Base-by-base conservation (phyloP, 306 rosid species). In the Malus sylvestris region DNA sequence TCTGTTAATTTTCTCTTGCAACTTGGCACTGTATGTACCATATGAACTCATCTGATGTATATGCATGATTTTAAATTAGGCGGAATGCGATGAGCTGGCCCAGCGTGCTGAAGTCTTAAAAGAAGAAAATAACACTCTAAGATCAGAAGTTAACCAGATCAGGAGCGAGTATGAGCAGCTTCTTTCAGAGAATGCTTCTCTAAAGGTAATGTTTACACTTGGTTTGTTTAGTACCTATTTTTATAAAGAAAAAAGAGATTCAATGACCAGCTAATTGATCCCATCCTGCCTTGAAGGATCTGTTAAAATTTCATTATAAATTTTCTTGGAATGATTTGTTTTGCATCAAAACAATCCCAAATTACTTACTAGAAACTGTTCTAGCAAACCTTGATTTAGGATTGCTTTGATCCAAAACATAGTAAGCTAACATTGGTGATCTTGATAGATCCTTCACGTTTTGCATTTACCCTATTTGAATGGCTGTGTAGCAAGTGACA, bases 1-100 rank as follows among this genome's bases (percentile, higher is more conserved):
- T 40, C 22, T 76, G 67, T 83, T 71, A 70, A 61, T 80, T 35
- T 69, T 42, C 10, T 74, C 52, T 45, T 61, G 67, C 45, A 73
- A 71, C 79, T 75, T 53, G 72, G 80, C 59, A 55, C 59, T 83
- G 38, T 71, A 8, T 72, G 51, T 76, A 62, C 62, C 44, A 14
- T 75, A 45, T 70, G 59, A 71, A 42, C 74, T 57, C 57, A 60
- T 53, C 29, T 25, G 60, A 75, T 60, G 64, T 78, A 13, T 67
- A 9, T 77, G 46, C 51, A 25, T 76, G 55, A 70, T 80, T 71
- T 80, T 83, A 75, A 64, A 49, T 49, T 83, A 95, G 99, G 97
- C 96, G 11, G 99, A 95, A 86, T 95, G 99, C 30, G 99, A 95
- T 60, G 99, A 92, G 81, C 88, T 95, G 76, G 95, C 93, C 75